Percentiles rank a stretch among this genome's conserved stretches.
phyloP scores from a whole-genome alignment of 805 yeast species.

The Blastobotrys chiropterorum region DNA sequence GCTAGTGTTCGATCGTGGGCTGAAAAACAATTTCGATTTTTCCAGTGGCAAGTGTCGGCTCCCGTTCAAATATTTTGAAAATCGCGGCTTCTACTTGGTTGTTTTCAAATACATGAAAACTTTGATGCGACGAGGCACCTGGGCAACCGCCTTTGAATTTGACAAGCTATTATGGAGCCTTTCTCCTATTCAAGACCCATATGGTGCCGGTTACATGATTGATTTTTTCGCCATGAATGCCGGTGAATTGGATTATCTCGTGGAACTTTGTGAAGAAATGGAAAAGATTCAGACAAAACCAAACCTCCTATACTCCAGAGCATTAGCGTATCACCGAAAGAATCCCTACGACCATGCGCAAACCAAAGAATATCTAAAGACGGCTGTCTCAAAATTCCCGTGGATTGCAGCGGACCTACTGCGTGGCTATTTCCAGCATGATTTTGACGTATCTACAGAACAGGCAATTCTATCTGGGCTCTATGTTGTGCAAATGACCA shows the following conservation, averaged over 20 bases:
- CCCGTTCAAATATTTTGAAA: conserved; percentile 68
- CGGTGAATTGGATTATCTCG: conserved; percentile 56
- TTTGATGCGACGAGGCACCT: conserved; percentile 71
- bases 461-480: conserved; percentile 18
- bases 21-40: conserved; percentile 54
- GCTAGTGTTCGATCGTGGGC: conserved; percentile 71
- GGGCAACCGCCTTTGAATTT: conserved; percentile 68
- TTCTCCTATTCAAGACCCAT: conserved; percentile 71
- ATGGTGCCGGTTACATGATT: conserved; percentile 76
- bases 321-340: conserved; percentile 46
- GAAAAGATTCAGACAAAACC: conserved; percentile 45
- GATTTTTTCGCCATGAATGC: conserved; percentile 70
- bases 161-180: conserved; percentile 64
- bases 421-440: conserved; percentile 34
- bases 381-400: conserved; percentile 54
- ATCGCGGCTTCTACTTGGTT: conserved; percentile 70
- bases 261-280: conserved; percentile 42
- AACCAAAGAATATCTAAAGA: conserved; percentile 39
- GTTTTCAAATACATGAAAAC: conserved; percentile 65
- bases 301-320: conserved; percentile 60
- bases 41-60: conserved; percentile 53
- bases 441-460: conserved; percentile 13
- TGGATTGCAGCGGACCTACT: conserved; percentile 48
- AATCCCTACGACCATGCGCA: conserved; percentile 35
- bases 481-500: conserved; percentile 19